Percentiles rank a stretch among this genome's conserved stretches.
Conservation (phyloP, 495 filamentous ascomycete genomes). For the Penicillium samsonianum region DNA sequence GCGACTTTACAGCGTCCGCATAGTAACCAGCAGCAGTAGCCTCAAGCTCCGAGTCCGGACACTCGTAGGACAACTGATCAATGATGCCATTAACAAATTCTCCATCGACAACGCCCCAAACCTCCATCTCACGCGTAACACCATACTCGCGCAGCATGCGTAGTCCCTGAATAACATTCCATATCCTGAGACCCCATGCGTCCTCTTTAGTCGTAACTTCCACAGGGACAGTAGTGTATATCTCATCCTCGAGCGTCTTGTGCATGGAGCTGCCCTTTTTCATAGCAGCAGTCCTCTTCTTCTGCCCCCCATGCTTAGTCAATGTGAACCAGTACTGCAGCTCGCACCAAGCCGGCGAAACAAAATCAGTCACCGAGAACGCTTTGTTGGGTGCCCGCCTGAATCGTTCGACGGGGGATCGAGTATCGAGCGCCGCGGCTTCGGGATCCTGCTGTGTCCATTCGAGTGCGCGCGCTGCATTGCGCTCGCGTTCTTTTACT, state of each 20-base stretch:
- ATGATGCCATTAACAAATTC: slow-evolving; percentile 86
- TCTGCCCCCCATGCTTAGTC: slow-evolving; percentile 75
- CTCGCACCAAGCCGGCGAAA: slow-evolving; percentile 93
- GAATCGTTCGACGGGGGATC: slow-evolving; percentile 73
- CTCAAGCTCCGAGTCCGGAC: slow-evolving; percentile 71
- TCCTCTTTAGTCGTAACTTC: slow-evolving; percentile 78
- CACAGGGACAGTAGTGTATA: slow-evolving; percentile 74
- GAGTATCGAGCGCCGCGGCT: slow-evolving; percentile 34
- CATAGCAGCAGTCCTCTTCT: slow-evolving; percentile 78
- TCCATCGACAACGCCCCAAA: slow-evolving; percentile 89
- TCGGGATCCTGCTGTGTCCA: slow-evolving; percentile 28
- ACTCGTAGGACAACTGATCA: slow-evolving; percentile 78
- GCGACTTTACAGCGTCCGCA: slow-evolving; percentile 35
- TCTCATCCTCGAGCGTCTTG: slow-evolving; percentile 78
- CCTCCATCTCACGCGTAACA: slow-evolving; percentile 82
- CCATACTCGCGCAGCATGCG: slow-evolving; percentile 74
- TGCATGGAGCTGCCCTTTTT: slow-evolving; percentile 75
- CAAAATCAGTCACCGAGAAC: slow-evolving; percentile 86
- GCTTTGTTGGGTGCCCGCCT: slow-evolving; percentile 73
- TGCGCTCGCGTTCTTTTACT: slow-evolving; percentile 42
- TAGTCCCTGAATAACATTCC: slow-evolving; percentile 90
- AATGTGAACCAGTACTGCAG: slow-evolving; percentile 89
- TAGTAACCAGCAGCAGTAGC: slow-evolving; percentile 45
- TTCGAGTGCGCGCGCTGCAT: slow-evolving; percentile 29
- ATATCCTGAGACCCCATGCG: slow-evolving; percentile 75